Evolutionary conservation across 148 eudicot genomes (phyloP).

Genomic region (Diospyros lotus): DNA sequence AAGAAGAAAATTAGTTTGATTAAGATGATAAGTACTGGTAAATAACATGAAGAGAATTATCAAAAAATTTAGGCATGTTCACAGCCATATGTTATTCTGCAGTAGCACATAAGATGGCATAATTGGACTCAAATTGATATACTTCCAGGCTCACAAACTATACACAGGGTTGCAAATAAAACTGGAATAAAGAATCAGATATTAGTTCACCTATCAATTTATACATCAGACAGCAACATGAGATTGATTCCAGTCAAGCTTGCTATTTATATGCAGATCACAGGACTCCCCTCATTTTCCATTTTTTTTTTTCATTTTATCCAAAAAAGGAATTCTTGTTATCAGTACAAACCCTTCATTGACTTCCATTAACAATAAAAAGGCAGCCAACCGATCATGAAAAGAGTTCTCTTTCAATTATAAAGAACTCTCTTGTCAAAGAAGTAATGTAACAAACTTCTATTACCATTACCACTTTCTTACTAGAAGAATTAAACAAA

Average conservation of each 20-base stretch:
- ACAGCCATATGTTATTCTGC: neutral
- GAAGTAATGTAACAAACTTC: neutral
- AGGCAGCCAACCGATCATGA: neutral
- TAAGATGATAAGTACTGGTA: neutral
- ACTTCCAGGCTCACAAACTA: no score
- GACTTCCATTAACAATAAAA: neutral
- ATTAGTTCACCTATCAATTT: neutral
- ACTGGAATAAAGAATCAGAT: neutral
- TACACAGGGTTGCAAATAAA: no score
- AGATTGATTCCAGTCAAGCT: no score
- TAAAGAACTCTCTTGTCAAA: neutral
- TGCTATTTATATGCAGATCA: no score
- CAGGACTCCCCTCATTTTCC: no score
- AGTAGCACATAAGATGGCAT: no score
- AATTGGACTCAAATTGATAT: no score
- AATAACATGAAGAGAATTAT: neutral
- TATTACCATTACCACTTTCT: neutral
- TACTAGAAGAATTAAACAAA: neutral
- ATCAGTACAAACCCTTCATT: neutral
- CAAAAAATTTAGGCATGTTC: neutral
- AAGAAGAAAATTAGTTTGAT: slow-evolving; percentile 4
- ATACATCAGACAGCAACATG: neutral
- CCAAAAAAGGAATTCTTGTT: no score
- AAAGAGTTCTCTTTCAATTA: neutral
- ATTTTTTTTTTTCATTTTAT: no score